Conservation (phyloP, 73 alveolate species). For the Paramecium bursaria region DNA sequence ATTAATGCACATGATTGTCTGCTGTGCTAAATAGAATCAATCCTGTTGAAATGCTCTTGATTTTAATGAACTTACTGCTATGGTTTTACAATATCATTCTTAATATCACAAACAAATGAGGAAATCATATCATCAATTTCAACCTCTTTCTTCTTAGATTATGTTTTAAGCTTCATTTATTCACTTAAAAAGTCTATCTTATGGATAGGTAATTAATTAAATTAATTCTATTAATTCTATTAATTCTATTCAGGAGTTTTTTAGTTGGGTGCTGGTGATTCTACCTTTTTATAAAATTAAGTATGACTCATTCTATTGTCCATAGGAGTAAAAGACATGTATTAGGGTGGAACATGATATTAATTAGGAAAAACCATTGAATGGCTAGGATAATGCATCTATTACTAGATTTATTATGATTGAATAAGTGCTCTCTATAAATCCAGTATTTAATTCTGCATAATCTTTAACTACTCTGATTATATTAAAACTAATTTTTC, state of each 20-base stretch:
- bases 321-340: too few species aligned
- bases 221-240: too few species aligned
- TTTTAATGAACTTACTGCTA: too few species aligned
- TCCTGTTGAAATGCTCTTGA: too few species aligned
- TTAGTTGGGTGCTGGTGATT: too few species aligned
- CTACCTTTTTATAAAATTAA: too few species aligned
- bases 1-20: too few species aligned
- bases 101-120: conserved; percentile 25
- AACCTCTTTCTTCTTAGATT: conserved; percentile 5
- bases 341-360: neutral
- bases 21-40: too few species aligned
- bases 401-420: neutral
- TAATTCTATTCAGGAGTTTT: too few species aligned
- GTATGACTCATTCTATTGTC: too few species aligned
- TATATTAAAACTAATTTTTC: conserved; percentile 46
- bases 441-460: conserved; percentile 45
- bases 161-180: conserved; percentile 16
- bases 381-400: neutral
- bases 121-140: conserved; percentile 30
- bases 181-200: conserved; percentile 53
- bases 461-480: conserved; percentile 36
- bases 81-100: too few species aligned
- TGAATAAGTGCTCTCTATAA: conserved; percentile 34
- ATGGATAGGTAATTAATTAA: neutral
- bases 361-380: neutral